Conservation (phyloP, 148 eudicot species). For the Fagopyrum tataricum region DNA sequence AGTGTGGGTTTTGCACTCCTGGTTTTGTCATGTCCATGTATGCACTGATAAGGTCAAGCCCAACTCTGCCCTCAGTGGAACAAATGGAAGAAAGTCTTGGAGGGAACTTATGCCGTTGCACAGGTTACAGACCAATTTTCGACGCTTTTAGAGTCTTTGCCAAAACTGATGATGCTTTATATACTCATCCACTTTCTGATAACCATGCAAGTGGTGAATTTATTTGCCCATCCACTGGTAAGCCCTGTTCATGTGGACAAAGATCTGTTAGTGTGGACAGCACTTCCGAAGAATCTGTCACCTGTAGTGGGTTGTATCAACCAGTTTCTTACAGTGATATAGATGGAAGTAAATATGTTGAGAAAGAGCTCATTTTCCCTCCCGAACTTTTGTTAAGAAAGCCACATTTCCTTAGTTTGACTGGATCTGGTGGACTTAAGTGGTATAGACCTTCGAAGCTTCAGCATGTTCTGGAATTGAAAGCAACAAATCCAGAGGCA, state of each 20-base stretch:
- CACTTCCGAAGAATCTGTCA: constrained; percentile 16
- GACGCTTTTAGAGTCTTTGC: constrained; percentile 96
- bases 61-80: constrained; percentile 66
- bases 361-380: constrained; percentile 90
- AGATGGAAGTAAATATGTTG: constrained; percentile 66
- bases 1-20: constrained; percentile 99
- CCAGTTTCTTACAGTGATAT: constrained; percentile 61
- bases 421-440: constrained; percentile 66
- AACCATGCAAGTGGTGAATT: constrained; percentile 40
- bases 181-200: constrained; percentile 34
- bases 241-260: constrained; percentile 83
- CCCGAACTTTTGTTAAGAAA: constrained; percentile 71
- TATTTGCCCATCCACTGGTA: constrained; percentile 91
- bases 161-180: constrained; percentile 64
- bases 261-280: constrained; percentile 25
- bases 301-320: constrained; percentile 23
- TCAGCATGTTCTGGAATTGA: constrained; percentile 76
- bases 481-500: constrained; percentile 66
- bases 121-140: constrained; percentile 90
- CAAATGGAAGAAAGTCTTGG: constrained; percentile 96
- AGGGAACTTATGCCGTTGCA: constrained; percentile 96
- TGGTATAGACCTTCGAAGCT: constrained; percentile 78
- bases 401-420: constrained; percentile 45
- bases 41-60: constrained; percentile 78
- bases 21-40: constrained; percentile 99